These are phyloP conservation scores for Solanum chacoense DNA, from an alignment of 305 asterid species.

Conservation along the genomic window DNA sequence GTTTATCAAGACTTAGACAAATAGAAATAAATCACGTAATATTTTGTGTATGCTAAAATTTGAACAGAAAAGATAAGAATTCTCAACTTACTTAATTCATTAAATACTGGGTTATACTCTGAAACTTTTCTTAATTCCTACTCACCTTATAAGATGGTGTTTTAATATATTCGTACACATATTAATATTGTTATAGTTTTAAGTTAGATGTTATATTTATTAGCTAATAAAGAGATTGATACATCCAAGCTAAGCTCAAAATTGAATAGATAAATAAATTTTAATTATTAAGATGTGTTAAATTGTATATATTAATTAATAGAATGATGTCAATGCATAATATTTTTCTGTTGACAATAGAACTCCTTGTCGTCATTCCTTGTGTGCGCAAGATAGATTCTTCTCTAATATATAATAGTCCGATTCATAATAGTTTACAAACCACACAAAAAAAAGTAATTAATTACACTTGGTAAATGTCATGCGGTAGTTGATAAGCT, in stretches of 20 bases:
- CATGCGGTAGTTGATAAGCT: background rate
- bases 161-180: background rate
- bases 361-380: background rate
- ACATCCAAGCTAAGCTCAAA: background rate
- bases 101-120: too few species aligned
- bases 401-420: background rate
- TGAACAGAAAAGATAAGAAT: background rate
- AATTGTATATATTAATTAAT: background rate
- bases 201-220: background rate
- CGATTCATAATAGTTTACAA: background rate
- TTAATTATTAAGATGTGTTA: background rate
- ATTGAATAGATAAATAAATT: background rate
- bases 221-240: background rate
- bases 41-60: background rate
- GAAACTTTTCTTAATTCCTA: background rate
- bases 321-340: background rate
- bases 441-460: rapidly evolving
- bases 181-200: background rate
- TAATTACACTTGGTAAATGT: background rate
- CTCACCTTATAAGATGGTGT: background rate
- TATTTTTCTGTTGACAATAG: background rate
- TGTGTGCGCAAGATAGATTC: background rate
- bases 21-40: background rate
- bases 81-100: background rate
- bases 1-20: background rate